Evolutionary conservation across 305 asterid genomes (phyloP).

Genomic region (Petunia hybrid): DNA sequence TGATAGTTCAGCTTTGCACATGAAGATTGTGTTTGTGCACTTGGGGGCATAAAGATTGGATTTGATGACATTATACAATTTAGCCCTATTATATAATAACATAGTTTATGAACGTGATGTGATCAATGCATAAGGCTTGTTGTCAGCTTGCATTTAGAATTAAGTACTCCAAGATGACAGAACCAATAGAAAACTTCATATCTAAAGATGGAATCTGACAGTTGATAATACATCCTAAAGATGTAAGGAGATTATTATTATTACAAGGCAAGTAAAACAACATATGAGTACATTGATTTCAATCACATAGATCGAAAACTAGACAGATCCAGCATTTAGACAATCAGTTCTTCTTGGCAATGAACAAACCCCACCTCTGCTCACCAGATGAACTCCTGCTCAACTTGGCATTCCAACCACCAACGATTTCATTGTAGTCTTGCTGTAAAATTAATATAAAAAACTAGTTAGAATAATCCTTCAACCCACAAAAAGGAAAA

Average conservation of each 20-base stretch:
- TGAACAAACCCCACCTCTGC: slow-evolving; percentile 96
- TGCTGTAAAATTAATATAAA: slow-evolving; percentile 49
- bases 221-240: not conserved
- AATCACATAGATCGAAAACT: not conserved
- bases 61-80: no score
- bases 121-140: not conserved
- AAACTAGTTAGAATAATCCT: not conserved
- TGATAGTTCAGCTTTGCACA: no score
- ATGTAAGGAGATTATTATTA: slow-evolving; percentile 1
- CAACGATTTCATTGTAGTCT: slow-evolving; percentile 85
- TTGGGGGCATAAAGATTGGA: no score
- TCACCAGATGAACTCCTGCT: slow-evolving; percentile 83
- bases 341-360: slow-evolving; percentile 63
- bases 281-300: not conserved
- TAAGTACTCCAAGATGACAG: slow-evolving; percentile 7
- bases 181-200: not conserved
- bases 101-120: not conserved
- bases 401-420: slow-evolving; percentile 95
- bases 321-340: not conserved
- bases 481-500: not conserved
- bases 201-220: not conserved
- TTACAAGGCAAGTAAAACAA: not conserved
- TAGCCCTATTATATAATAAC: no score
- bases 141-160: not conserved
- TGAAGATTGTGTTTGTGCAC: no score